Evolutionary conservation across 169 alveolate species (phyloP), one percentile per base, ranked within the genome.

Genomic region (Babesia caballi): DNA sequence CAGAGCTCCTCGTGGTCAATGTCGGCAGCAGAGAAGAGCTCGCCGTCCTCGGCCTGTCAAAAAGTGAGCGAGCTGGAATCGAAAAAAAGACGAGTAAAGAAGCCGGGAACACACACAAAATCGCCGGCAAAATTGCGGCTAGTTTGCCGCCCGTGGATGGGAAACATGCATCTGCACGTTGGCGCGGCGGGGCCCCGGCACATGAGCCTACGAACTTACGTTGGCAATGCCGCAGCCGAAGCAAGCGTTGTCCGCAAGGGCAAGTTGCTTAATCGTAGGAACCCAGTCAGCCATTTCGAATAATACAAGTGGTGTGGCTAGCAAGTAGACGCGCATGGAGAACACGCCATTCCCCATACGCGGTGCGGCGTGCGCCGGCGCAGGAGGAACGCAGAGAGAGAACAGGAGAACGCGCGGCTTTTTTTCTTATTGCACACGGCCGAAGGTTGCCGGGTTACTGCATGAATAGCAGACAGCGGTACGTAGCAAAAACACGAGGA

Each of bases 221-320:
- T 67, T 69, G 50, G 88, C 88, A 57, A 80, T 80, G 42, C 88
- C 88, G 52, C 77, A 70, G 19, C 88, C 83, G 71, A 40, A 80
- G 30, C 88, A 80, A 15, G 82, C 83, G 49, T 80, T 80, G 41
- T 80, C 75, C 27, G 69, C 73, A 14, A 80, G 72, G 2, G 88
- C 88, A 17, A 56, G 51, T 23, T 80, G 70, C 61, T 80, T 80
- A n/a, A 80, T 44, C 12, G 69, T 69, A 9, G 82, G 83, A 32
- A 80, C 83, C 88, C 88, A 80, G 19, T 69, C 88, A 9, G 85
- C 85, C 85, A 77, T 77, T 23, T 77, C 67, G 28, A 35, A 49
- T 0, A 4, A 6, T 4, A 17, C 17, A 47, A 15, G 4, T 33
- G 25, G 14, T 63, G 60, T 47, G 32, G 5, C 19, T 12, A 14